These are phyloP conservation scores for Rhodamnia rubescens DNA, from an alignment of 345 rosid species.

Conservation along the genomic window DNA sequence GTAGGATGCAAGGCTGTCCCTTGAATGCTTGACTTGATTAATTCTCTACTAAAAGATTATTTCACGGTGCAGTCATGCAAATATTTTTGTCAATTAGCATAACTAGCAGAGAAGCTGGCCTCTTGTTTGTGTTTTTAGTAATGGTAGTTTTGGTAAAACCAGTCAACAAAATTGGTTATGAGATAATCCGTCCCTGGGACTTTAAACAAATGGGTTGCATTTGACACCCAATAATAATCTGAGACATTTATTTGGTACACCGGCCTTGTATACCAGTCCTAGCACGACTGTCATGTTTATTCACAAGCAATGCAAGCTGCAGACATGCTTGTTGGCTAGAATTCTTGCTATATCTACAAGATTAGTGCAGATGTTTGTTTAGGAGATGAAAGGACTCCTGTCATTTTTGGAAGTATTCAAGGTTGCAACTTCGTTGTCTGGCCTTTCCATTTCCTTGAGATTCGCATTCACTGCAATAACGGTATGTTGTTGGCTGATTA, in stretches of 20 bases:
- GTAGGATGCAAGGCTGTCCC: background rate
- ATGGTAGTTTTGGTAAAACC: background rate
- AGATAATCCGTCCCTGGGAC: background rate
- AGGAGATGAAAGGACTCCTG: background rate
- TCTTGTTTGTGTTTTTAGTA: background rate
- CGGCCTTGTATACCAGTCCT: background rate
- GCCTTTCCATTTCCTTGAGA: background rate
- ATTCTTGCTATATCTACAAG: background rate
- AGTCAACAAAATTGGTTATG: background rate
- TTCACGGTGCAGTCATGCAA: background rate
- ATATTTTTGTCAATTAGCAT: background rate
- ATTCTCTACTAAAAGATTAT: background rate
- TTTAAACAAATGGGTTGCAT: background rate
- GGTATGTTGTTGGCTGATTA: rapidly evolving
- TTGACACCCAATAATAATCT: rapidly evolving
- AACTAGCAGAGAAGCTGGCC: background rate
- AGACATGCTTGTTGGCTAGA: background rate
- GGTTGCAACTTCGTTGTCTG: background rate
- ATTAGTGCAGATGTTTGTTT: background rate
- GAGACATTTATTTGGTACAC: background rate
- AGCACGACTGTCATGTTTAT: background rate
- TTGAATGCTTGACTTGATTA: background rate
- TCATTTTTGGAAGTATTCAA: background rate
- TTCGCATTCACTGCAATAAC: background rate
- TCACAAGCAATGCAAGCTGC: background rate